Evolutionary conservation across 2,329 filamentous ascomycete species (phyloP).

Genomic region (Aureobasidium namibiae): DNA sequence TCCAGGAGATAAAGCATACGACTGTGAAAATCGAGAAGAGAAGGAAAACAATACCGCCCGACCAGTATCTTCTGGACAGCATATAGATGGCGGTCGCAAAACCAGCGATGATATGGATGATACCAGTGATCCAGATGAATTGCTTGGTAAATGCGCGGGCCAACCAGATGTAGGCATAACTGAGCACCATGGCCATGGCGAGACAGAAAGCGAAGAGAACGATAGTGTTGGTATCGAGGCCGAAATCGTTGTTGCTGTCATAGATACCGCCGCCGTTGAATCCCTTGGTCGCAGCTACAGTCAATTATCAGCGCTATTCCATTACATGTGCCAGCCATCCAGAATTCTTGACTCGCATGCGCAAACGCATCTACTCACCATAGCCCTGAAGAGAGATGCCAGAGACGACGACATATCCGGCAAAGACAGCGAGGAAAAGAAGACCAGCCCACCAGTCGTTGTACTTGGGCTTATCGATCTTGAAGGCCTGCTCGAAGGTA

Average conservation of each 20-base stretch:
- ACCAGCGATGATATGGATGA: slow-evolving; percentile 76
- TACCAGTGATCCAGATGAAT: slow-evolving; percentile 88
- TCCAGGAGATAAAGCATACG: slow-evolving; percentile 83
- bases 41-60: slow-evolving; percentile 79
- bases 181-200: slow-evolving; percentile 63
- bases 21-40: slow-evolving; percentile 73
- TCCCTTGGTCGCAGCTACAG: slow-evolving; percentile 45
- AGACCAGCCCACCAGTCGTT: slow-evolving; percentile 87
- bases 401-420: slow-evolving; percentile 69
- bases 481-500: slow-evolving; percentile 73
- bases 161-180: slow-evolving; percentile 66
- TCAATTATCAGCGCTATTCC: background rate
- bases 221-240: slow-evolving; percentile 74
- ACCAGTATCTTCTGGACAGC: slow-evolving; percentile 66
- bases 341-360: background rate
- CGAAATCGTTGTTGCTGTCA: slow-evolving; percentile 55
- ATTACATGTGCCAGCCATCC: background rate
- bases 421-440: slow-evolving; percentile 62
- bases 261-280: slow-evolving; percentile 69
- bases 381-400: slow-evolving; percentile 71
- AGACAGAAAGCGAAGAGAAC: slow-evolving; percentile 77
- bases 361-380: slow-evolving; percentile 20
- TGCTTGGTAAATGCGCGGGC: slow-evolving; percentile 59
- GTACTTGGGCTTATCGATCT: slow-evolving; percentile 73
- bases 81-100: slow-evolving; percentile 85